Evolutionary conservation across 257 asterid species (phyloP).

Genomic region (Rehmannia glutinosa): DNA sequence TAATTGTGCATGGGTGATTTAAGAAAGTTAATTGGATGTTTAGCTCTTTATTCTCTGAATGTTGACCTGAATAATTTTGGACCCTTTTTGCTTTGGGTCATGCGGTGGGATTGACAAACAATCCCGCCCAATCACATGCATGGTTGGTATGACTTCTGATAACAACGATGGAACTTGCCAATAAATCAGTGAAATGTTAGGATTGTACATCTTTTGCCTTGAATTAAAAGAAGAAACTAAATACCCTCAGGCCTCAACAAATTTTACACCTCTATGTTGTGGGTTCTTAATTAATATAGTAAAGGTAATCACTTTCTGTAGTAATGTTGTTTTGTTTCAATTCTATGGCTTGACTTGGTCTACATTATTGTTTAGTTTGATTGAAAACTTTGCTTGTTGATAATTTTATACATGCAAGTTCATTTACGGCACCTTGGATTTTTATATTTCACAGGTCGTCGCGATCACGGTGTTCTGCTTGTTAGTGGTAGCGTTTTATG

Average conservation of each 20-base stretch:
- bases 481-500: conserved; percentile 84
- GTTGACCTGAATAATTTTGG: not conserved
- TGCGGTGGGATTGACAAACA: not conserved
- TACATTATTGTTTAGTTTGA: conserved; percentile 1
- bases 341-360: not conserved
- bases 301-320: not conserved
- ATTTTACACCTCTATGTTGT: not conserved
- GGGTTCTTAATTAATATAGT: not conserved
- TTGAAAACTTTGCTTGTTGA: not conserved
- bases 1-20: no score
- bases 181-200: no score
- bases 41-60: no score
- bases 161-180: no score
- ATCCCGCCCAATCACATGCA: no score
- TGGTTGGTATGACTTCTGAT: no score
- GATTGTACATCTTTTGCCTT: no score
- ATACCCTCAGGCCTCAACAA: no score
- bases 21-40: no score
- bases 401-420: not conserved
- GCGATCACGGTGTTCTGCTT: conserved; percentile 88
- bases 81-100: not conserved
- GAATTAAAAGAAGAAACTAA: no score
- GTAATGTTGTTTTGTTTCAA: not conserved
- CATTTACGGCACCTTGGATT: not conserved
- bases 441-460: conserved; percentile 53